These are phyloP conservation scores for Neurospora sp. DNA, from an alignment of 2,329 filamentous ascomycete species.

Conservation along the genomic window DNA sequence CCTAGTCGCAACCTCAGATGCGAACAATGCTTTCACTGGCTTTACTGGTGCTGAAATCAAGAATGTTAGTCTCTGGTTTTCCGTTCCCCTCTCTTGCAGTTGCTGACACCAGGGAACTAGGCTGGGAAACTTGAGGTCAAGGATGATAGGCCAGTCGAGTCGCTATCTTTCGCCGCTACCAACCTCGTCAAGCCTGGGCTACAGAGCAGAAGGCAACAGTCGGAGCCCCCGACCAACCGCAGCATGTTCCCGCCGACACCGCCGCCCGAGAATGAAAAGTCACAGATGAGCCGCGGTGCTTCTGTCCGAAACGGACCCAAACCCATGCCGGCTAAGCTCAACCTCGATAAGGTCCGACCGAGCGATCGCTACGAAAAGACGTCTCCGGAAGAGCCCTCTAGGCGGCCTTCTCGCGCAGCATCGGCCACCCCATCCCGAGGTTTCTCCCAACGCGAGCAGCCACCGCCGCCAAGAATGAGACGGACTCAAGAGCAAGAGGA, in stretches of 20 bases:
- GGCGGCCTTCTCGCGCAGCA: conserved; percentile 31
- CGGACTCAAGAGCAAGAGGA: conserved; percentile 41
- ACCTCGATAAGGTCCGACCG: conserved; percentile 46
- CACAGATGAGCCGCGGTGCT: conserved; percentile 39
- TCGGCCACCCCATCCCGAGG: conserved; percentile 35
- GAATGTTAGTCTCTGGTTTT: conserved; percentile 39
- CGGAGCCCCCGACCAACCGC: conserved; percentile 67
- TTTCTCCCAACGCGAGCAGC: conserved; percentile 30
- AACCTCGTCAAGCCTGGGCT: conserved; percentile 86
- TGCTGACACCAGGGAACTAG: conserved; percentile 20
- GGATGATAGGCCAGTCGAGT: conserved; percentile 75
- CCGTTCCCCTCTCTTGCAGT: background rate
- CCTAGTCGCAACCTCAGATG: conserved; percentile 78
- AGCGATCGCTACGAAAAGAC: conserved; percentile 46
- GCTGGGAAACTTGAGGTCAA: conserved; percentile 44
- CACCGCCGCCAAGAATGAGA: conserved; percentile 19
- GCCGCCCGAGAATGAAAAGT: conserved; percentile 76
- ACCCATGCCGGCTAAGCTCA: conserved; percentile 52
- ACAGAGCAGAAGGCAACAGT: conserved; percentile 71
- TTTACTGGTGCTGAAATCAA: conserved; percentile 73
- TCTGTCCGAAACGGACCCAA: conserved; percentile 54
- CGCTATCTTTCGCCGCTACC: conserved; percentile 82
- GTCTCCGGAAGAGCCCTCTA: conserved; percentile 33
- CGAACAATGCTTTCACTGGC: conserved; percentile 69
- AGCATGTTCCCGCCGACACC: conserved; percentile 97